Conservation (phyloP, 2,329 filamentous ascomycete genomes). For the Aspergillus arachidicola region DNA sequence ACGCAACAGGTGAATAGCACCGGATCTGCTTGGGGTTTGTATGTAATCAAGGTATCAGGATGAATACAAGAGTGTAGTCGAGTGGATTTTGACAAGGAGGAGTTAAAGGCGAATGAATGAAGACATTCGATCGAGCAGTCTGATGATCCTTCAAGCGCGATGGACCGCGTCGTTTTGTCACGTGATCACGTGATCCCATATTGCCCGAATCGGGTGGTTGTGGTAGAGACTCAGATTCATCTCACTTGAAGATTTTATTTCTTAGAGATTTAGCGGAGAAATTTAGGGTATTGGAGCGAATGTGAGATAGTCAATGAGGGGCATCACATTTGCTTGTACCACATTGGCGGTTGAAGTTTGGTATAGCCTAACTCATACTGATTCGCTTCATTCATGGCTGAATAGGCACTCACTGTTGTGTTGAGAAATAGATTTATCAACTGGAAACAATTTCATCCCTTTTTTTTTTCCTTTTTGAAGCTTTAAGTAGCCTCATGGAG, state of each 20-base stretch:
- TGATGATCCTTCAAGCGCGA: slow-evolving; percentile 11
- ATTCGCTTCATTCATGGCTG: not conserved
- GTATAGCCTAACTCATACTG: not conserved
- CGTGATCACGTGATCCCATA: slow-evolving; percentile 26
- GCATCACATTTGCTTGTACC: not conserved
- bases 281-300: not conserved
- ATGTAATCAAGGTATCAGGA: slow-evolving; percentile 2
- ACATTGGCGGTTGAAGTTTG: not conserved
- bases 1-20: not conserved
- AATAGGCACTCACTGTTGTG: not conserved
- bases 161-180: slow-evolving; percentile 21
- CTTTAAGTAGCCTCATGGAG: too few relatives aligned
- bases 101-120: not conserved
- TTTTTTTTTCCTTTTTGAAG: too few relatives aligned
- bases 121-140: not conserved
- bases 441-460: too few relatives aligned
- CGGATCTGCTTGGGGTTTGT: not conserved
- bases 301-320: not conserved
- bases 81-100: slow-evolving; percentile 4
- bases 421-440: not conserved
- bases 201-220: slow-evolving; percentile 1
- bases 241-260: not conserved
- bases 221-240: not conserved
- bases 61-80: not conserved
- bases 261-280: not conserved